Base-by-base conservation (phyloP, 2,329 filamentous ascomycete species). In the Pseudopyrenochaeta lycopersici region DNA sequence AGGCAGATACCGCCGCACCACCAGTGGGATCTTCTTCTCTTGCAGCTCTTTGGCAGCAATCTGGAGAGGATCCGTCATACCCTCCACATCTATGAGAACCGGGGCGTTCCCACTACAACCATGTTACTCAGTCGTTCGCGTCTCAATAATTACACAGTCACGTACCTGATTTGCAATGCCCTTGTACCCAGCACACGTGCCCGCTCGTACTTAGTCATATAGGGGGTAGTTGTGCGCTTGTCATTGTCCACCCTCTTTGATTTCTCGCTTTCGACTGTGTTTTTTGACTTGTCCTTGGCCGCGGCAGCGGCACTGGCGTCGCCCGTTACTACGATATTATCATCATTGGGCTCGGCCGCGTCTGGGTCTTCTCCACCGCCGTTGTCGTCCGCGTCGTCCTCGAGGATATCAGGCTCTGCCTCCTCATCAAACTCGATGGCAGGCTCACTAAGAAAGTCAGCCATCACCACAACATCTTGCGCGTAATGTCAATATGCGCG, bases 121-220 rank as follows among this genome's bases (percentile, higher is more conserved):
- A 9, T 18, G 1, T 9, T 14, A 11, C 14, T n/a, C 18, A 5
- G 4, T 7, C 12, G 6, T 20, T 39, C 20, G 9, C 20, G 20
- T 39, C 10, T 2, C 21, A 2, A 3, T 21, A 39, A 14, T 21
- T 18, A 39, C 9, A 27, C n/a, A 27, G 9, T 17, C 14, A 66
- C 86, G 49, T 78, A 96, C 92, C 92, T 97, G 73, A 99, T 98
- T 79, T 99, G 95, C 73, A 98, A 78, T 35, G 95, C 95, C 64
- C 95, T 85, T 35, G 95, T 98, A 42, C 95, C 95, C 61, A 99
- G 80, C 54, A 99, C 94, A 72, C 95, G 88, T 60, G 95, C 95
- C 67, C 89, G 87, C 83, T 99, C 95, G 79, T 99, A 99, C 81
- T 99, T 99, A 64, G 95, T 99, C 94, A 99, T 96, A 80, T 97